Percentiles rank a stretch among this genome's conserved stretches.
Evolutionary conservation across 2,329 filamentous ascomycete species (phyloP).

Genomic region (Neonectria ditissima): DNA sequence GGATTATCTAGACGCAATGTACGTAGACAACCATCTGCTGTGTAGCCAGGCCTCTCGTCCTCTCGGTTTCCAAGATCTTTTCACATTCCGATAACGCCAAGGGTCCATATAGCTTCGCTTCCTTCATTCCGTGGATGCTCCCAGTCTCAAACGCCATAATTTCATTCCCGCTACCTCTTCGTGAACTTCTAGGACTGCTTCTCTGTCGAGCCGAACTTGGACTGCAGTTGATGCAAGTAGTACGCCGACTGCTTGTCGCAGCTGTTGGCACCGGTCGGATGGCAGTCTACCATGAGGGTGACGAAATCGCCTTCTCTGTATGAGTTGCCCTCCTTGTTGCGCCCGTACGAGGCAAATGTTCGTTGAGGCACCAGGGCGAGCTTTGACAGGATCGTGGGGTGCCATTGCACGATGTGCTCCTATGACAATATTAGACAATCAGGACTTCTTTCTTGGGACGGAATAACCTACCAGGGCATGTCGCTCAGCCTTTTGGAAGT

Average conservation of each 20-base stretch:
- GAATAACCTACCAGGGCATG: constrained; percentile 82
- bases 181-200: constrained; percentile 10
- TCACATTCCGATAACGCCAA: constrained; percentile 7
- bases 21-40: background rate
- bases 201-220: constrained; percentile 49
- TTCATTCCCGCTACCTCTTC: constrained; percentile 2
- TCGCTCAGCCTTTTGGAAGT: constrained; percentile 93
- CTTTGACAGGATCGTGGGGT: constrained; percentile 92
- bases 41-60: background rate
- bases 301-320: constrained; percentile 90
- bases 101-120: background rate
- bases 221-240: constrained; percentile 62
- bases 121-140: background rate
- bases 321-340: constrained; percentile 65
- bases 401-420: constrained; percentile 95
- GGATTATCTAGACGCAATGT: background rate
- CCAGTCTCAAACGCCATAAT: constrained; percentile 21
- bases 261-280: constrained; percentile 64
- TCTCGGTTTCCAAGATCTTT: constrained; percentile 1
- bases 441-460: background rate
- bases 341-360: constrained; percentile 82
- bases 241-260: constrained; percentile 78
- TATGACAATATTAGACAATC: constrained; percentile 53
- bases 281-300: constrained; percentile 81
- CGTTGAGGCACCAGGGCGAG: constrained; percentile 91